Evolutionary conservation across 1,284 basidiomycete species (phyloP).

Genomic region (Apiotrichum mycotoxinovorans): DNA sequence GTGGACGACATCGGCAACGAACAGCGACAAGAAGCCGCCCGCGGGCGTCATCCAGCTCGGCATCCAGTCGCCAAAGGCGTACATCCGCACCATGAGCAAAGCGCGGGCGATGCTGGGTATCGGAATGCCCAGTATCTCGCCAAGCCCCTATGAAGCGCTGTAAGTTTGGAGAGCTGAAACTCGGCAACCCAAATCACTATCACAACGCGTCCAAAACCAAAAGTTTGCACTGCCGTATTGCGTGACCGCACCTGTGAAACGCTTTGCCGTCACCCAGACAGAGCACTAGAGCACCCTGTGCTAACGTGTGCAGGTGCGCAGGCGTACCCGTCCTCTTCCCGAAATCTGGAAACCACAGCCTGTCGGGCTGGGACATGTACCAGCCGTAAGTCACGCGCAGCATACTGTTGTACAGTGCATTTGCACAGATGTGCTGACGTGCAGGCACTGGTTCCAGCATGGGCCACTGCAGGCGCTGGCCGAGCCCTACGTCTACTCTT

Average conservation of each 20-base stretch:
- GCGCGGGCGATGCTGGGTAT: constrained; percentile 42
- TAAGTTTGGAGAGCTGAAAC: too few relatives aligned
- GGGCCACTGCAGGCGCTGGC: constrained; percentile 39
- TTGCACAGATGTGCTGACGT: too few relatives aligned
- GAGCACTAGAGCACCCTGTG: too few relatives aligned
- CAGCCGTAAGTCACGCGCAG: not conserved
- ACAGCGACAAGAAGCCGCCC: constrained; percentile 31
- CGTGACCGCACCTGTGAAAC: too few relatives aligned
- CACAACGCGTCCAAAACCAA: too few relatives aligned
- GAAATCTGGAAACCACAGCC: constrained; percentile 16
- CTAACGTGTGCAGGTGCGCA: constrained; percentile 22
- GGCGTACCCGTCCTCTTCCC: constrained; percentile 47
- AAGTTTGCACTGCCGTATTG: too few relatives aligned
- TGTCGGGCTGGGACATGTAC: constrained; percentile 1
- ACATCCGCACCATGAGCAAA: constrained; percentile 31
- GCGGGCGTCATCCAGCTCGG: constrained; percentile 30
- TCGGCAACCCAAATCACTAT: too few relatives aligned
- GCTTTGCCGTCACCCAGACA: too few relatives aligned
- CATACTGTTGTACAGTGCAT: not conserved
- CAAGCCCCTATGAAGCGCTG: constrained; percentile 30
- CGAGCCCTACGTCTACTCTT: constrained; percentile 43
- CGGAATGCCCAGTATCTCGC: constrained; percentile 39
- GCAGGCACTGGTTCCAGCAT: constrained; percentile 27
- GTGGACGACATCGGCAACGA: constrained; percentile 27
- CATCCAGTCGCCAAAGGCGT: constrained; percentile 24